Evolutionary conservation across 1,139 yeast species (phyloP).

Genomic region (Protomyces macrosporus): DNA sequence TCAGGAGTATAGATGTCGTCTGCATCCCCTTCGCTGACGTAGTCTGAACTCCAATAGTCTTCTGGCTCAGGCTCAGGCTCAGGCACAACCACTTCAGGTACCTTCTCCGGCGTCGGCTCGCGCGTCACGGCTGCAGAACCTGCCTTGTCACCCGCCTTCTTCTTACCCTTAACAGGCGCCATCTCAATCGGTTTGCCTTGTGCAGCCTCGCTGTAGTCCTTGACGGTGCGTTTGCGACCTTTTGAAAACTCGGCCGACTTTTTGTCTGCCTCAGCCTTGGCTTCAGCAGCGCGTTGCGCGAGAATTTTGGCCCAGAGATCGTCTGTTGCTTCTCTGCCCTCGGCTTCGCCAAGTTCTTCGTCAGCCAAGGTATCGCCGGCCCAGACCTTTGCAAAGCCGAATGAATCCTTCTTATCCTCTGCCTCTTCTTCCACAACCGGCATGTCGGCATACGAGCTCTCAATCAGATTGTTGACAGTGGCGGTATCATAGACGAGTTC

Average conservation of each 20-base stretch:
- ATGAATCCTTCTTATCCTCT: conserved; percentile 35
- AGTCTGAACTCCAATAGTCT: not conserved
- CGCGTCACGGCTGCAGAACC: not conserved
- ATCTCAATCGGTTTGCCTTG: conserved; percentile 1
- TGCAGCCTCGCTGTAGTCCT: conserved; percentile 23
- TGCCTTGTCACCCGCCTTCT: not conserved
- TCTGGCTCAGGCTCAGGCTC: not conserved
- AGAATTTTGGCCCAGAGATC: conserved; percentile 31
- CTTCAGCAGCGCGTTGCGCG: conserved; percentile 29
- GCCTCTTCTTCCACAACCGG: conserved; percentile 72
- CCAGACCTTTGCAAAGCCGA: conserved; percentile 33
- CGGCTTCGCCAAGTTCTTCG: conserved; percentile 22
- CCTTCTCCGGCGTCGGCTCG: not conserved
- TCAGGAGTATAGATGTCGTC: not conserved
- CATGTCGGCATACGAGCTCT: conserved; percentile 54
- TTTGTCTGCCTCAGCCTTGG: conserved; percentile 12
- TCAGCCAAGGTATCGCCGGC: conserved; percentile 26
- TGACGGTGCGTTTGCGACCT: conserved; percentile 17
- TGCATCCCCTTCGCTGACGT: not conserved
- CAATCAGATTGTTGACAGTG: conserved; percentile 30
- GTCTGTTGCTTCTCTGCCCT: conserved; percentile 21
- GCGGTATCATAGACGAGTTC: conserved; percentile 29
- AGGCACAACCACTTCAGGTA: not conserved
- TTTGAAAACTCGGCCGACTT: conserved; percentile 25
- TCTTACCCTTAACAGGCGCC: not conserved